phyloP scores from a whole-genome alignment of 805 yeast genomes.

The Candida corydali region DNA sequence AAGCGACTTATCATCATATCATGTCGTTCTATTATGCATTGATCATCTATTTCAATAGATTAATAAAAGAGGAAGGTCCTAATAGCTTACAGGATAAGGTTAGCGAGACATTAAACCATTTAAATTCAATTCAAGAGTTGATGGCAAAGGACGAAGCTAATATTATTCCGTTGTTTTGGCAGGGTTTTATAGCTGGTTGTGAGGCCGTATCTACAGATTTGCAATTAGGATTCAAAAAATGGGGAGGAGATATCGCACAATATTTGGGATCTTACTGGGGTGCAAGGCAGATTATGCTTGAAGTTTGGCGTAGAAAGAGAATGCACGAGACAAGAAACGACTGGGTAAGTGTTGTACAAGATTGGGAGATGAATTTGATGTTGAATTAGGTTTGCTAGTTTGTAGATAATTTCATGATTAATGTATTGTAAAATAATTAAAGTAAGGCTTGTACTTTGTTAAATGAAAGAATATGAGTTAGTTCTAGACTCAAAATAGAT shows the following conservation, averaged over 20 bases:
- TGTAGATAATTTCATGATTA: too few species aligned
- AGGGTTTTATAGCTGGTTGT: conserved; percentile 84
- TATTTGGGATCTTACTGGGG: conserved; percentile 77
- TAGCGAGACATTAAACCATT: conserved; percentile 54
- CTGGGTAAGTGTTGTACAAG: conserved; percentile 77
- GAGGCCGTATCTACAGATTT: conserved; percentile 57
- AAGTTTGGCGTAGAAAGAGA: conserved; percentile 76
- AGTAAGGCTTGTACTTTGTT: too few species aligned
- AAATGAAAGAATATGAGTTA: too few species aligned
- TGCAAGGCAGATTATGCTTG: conserved; percentile 78
- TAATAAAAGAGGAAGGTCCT: conserved; percentile 54
- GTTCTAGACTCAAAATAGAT: too few species aligned
- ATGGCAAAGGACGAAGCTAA: conserved; percentile 54
- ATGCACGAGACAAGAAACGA: conserved; percentile 54
- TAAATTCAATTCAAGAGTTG: conserved; percentile 57
- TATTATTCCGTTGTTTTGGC: conserved; percentile 80
- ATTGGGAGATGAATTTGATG: conserved; percentile 86
- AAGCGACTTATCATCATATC: conserved; percentile 75
- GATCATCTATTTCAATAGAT: conserved; percentile 64
- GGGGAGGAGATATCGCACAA: conserved; percentile 64
- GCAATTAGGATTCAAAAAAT: conserved; percentile 64
- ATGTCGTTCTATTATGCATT: conserved; percentile 74
- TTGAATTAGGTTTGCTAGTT: too few species aligned
- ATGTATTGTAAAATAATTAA: too few species aligned
- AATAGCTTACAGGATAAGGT: conserved; percentile 59